These are phyloP conservation scores for Eimeria brunetti DNA, from an alignment of 169 alveolate genomes.

Conservation along the genomic window DNA sequence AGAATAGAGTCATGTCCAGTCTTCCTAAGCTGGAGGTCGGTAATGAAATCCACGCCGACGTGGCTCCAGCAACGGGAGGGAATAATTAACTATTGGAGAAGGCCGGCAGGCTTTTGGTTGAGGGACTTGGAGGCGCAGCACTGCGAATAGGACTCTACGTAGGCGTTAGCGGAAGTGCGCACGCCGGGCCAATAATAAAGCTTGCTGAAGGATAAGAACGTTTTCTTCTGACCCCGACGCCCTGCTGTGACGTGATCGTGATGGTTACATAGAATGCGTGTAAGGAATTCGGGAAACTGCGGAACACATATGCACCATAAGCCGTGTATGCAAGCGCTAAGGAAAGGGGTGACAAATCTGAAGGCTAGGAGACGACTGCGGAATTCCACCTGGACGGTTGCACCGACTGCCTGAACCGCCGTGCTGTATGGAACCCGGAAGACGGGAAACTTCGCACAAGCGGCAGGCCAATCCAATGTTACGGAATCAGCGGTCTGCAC, in stretches of 20 bases:
- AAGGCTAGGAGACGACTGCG: no score
- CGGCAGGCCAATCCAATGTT: no score
- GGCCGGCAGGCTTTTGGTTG: background rate
- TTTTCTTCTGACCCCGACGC: background rate
- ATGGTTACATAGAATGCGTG: background rate
- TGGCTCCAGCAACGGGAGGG: background rate
- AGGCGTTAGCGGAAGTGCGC: background rate
- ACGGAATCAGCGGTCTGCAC: no score
- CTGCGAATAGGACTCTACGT: background rate
- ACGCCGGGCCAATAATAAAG: no score
- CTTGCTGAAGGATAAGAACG: no score
- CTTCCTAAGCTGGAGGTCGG: background rate
- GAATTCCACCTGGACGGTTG: no score
- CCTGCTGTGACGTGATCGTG: background rate
- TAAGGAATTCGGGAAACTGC: no score
- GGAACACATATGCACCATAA: background rate
- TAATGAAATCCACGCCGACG: background rate
- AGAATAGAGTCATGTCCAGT: no score
- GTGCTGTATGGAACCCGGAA: no score
- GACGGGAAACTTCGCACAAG: no score
- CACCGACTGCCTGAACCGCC: no score
- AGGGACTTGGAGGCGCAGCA: background rate
- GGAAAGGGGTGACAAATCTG: background rate
- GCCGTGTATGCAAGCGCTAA: background rate
- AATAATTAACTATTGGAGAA: background rate